Percentiles rank a stretch among this genome's conserved stretches.
These are phyloP conservation scores for Viola odorata DNA, from an alignment of 345 rosid species.

Conservation along the genomic window DNA sequence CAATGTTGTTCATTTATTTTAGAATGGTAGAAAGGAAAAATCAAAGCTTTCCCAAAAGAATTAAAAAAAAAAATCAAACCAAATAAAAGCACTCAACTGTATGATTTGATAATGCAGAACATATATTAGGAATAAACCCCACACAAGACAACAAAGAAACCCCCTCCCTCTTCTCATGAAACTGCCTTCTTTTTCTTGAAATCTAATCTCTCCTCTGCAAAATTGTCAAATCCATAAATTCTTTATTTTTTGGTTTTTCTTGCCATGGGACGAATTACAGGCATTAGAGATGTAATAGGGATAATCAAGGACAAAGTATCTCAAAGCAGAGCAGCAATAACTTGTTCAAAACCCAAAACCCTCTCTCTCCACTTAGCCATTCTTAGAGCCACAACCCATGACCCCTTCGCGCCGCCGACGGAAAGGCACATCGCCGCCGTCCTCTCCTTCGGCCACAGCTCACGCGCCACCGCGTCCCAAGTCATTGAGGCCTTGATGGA, in stretches of 20 bases:
- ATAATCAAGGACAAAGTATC: slow-evolving; percentile 70
- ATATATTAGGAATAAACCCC: no score
- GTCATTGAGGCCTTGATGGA: slow-evolving; percentile 71
- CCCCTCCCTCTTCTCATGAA: no score
- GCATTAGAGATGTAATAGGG: slow-evolving; percentile 52
- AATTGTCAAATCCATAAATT: no score
- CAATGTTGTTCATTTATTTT: no score
- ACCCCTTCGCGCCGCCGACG: slow-evolving; percentile 50
- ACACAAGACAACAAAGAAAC: no score
- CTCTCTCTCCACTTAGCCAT: slow-evolving; percentile 47
- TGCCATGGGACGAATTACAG: slow-evolving; percentile 46
- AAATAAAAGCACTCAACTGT: no score
- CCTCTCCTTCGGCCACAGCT: slow-evolving; percentile 62
- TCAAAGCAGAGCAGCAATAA: slow-evolving; percentile 67
- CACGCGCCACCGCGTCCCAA: slow-evolving; percentile 68
- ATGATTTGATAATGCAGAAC: no score
- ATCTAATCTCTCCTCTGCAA: no score
- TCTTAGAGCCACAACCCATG: slow-evolving; percentile 78
- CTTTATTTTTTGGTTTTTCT: background rate
- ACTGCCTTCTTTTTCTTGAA: no score
- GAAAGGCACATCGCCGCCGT: slow-evolving; percentile 43
- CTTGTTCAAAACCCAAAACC: slow-evolving; percentile 35
- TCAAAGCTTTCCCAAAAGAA: no score
- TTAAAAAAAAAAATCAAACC: no score
- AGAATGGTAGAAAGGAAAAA: no score